These are phyloP conservation scores for Spathaspora boniae DNA, from an alignment of 805 yeast species.

Conservation along the genomic window DNA sequence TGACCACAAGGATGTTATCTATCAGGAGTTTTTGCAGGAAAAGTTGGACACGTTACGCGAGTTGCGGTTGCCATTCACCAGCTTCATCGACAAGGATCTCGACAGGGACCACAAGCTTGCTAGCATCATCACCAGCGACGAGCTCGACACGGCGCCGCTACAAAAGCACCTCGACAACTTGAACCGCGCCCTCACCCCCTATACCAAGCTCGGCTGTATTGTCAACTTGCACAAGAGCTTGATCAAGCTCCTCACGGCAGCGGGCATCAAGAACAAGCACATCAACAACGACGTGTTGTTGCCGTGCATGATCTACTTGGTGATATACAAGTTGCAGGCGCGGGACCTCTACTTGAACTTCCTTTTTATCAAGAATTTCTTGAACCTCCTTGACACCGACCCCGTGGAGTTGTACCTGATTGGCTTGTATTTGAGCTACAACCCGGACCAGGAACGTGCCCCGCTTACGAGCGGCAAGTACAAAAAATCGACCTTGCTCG, in stretches of 20 bases:
- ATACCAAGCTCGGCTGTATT: constrained; percentile 26
- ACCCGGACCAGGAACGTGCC: constrained; percentile 14
- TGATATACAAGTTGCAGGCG: constrained; percentile 26
- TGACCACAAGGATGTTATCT: constrained; percentile 34
- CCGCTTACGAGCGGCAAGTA: constrained; percentile 3
- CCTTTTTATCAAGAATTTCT: constrained; percentile 33
- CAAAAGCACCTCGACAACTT: constrained; percentile 9
- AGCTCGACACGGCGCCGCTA: constrained; percentile 12
- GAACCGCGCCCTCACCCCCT: constrained; percentile 23
- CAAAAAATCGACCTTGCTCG: constrained; percentile 22
- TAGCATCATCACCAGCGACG: constrained; percentile 15
- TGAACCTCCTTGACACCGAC: constrained; percentile 31
- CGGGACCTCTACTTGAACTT: constrained; percentile 34
- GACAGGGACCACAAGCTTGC: constrained; percentile 8
- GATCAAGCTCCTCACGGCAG: constrained; percentile 17
- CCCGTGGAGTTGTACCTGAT: constrained; percentile 19
- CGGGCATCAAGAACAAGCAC: constrained; percentile 19
- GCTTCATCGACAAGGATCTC: constrained; percentile 23
- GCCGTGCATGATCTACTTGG: constrained; percentile 35
- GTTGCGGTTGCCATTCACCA: constrained; percentile 24
- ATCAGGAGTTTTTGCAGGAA: constrained; percentile 33
- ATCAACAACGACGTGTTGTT: constrained; percentile 38
- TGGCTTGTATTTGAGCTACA: constrained; percentile 19
- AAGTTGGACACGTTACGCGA: constrained; percentile 26
- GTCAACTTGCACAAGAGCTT: constrained; percentile 31